Evolutionary conservation across 257 asterid species (phyloP).

Genomic region (Thymus mandschuricus): DNA sequence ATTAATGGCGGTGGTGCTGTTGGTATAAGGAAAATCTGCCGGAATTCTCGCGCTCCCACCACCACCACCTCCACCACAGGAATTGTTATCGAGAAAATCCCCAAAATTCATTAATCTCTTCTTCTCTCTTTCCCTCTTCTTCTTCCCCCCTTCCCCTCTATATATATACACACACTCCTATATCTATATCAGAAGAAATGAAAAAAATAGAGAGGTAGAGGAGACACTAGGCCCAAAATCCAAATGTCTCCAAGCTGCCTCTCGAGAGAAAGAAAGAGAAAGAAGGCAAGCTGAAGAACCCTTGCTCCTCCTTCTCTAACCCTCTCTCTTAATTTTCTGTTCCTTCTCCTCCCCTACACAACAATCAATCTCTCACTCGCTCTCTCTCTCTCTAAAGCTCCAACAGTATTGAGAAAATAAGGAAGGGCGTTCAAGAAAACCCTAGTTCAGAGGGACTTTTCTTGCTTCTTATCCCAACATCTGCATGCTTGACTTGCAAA

Average conservation of each 20-base stretch:
- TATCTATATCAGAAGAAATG: too few relatives aligned
- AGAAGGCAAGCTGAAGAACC: constrained; percentile 34
- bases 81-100: constrained; percentile 70
- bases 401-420: not conserved
- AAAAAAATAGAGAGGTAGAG: constrained; percentile 42
- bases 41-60: constrained; percentile 47
- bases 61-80: constrained; percentile 49
- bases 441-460: constrained; percentile 37
- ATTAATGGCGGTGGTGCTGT: constrained; percentile 1
- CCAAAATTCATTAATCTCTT: constrained; percentile 85
- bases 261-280: constrained; percentile 54
- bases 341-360: not conserved
- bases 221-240: constrained; percentile 53
- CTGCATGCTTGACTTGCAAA: constrained; percentile 69
- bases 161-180: not conserved
- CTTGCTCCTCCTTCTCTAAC: constrained; percentile 50
- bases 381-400: constrained; percentile 15
- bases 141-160: constrained; percentile 5
- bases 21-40: constrained; percentile 36
- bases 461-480: constrained; percentile 37
- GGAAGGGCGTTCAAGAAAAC: constrained; percentile 31
- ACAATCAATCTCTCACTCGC: not conserved
- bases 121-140: not conserved
- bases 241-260: constrained; percentile 55
- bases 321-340: constrained; percentile 26